Percentiles rank a stretch among this genome's conserved stretches.
phyloP scores from a whole-genome alignment of 176 grass and related monocot species.

The Dendrocalamus sinicus region DNA sequence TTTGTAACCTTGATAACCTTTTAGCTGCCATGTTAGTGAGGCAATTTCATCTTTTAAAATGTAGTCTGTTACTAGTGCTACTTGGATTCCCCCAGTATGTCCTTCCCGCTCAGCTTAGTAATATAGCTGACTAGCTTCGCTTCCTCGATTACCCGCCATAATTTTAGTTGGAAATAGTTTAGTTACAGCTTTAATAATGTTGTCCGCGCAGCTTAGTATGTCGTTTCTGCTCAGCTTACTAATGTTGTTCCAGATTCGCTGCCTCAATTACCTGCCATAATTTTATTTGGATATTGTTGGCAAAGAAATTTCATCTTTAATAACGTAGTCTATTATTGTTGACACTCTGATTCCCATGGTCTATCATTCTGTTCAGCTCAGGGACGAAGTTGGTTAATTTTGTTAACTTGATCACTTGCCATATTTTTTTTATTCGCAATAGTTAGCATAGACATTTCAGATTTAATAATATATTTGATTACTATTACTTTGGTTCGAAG shows the following conservation, averaged over 20 bases:
- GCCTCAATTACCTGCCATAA: background rate
- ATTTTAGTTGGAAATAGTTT: conserved; percentile 21
- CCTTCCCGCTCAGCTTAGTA: background rate
- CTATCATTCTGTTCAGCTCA: background rate
- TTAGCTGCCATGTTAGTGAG: background rate
- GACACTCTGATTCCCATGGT: background rate
- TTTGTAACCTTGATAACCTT: background rate
- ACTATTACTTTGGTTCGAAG: background rate
- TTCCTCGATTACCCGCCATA: background rate
- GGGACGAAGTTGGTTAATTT: background rate
- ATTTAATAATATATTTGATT: conserved; percentile 7
- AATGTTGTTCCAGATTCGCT: background rate
- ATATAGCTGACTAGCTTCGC: background rate
- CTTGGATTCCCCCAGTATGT: background rate
- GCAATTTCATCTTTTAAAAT: conserved; percentile 1
- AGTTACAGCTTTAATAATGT: conserved; percentile 10
- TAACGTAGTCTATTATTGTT: background rate
- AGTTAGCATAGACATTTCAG: background rate
- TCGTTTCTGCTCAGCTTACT: background rate
- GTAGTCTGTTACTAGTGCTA: background rate
- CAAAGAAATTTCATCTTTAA: background rate
- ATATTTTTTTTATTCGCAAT: conserved; percentile 20
- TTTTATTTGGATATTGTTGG: background rate
- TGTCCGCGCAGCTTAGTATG: background rate
- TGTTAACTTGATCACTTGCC: conserved; percentile 3